Evolutionary conservation across 768 basidiomycete genomes (phyloP).

Genomic region (Neoboletus subvelutipes): DNA sequence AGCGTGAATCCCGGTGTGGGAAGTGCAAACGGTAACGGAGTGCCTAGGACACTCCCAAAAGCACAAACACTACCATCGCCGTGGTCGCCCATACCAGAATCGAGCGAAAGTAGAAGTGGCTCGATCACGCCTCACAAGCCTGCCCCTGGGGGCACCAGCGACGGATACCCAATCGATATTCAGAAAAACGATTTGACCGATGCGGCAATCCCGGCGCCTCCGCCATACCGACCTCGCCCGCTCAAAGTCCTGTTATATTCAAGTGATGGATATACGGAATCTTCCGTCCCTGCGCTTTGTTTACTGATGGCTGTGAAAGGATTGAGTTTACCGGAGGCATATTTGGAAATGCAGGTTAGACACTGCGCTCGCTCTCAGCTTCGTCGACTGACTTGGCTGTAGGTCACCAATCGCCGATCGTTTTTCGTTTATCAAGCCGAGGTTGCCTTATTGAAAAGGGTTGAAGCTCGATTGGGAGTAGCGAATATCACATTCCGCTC

Average conservation of each 20-base stretch:
- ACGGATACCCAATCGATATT: constrained; percentile 17
- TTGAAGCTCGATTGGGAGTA: constrained; percentile 54
- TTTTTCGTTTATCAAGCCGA: constrained; percentile 93
- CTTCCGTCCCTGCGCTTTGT: constrained; percentile 81
- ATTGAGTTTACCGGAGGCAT: constrained; percentile 81
- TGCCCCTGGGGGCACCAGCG: background rate
- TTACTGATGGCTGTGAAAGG: constrained; percentile 78
- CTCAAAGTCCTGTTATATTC: constrained; percentile 79
- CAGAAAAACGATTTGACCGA: constrained; percentile 16
- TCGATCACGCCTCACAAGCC: constrained; percentile 17
- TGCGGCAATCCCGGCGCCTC: constrained; percentile 12
- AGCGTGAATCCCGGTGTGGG: constrained; percentile 1
- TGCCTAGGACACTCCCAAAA: constrained; percentile 9
- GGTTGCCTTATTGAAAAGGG: constrained; percentile 63
- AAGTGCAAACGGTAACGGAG: constrained; percentile 1
- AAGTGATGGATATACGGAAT: constrained; percentile 91
- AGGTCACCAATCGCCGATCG: constrained; percentile 66
- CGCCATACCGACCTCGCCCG: constrained; percentile 49
- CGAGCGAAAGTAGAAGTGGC: constrained; percentile 17
- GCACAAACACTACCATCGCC: constrained; percentile 14
- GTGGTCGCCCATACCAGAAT: constrained; percentile 20
- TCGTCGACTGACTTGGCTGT: background rate
- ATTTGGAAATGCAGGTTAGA: constrained; percentile 76
- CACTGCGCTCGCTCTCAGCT: background rate
- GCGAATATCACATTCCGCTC: constrained; percentile 19